These are phyloP conservation scores for Tetrapisispora fleetii DNA, from an alignment of 805 yeast species.

Conservation along the genomic window DNA sequence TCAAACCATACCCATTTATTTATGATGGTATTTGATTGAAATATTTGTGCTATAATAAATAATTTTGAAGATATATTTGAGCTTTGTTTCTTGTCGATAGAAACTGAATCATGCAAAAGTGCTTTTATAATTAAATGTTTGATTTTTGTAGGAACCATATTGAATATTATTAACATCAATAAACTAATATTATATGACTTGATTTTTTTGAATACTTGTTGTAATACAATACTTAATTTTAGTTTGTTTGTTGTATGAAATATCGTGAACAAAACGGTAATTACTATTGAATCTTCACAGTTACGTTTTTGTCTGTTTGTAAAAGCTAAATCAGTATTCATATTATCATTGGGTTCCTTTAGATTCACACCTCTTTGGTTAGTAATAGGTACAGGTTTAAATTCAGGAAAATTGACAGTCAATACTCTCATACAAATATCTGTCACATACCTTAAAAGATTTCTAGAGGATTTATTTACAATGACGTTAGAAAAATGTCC, in stretches of 20 bases:
- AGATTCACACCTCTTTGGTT: not conserved
- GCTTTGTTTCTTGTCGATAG: not conserved
- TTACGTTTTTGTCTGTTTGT: not conserved
- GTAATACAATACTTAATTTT: not conserved
- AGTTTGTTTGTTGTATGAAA: not conserved
- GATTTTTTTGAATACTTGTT: not conserved
- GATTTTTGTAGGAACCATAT: not conserved
- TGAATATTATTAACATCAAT: not conserved
- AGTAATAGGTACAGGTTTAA: not conserved
- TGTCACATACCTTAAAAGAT: not conserved
- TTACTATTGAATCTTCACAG: not conserved
- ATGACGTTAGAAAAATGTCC: slow-evolving; percentile 17
- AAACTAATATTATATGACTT: not conserved
- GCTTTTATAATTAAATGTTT: not conserved
- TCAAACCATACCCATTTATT: not conserved
- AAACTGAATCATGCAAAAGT: not conserved
- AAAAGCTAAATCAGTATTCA: too few species aligned
- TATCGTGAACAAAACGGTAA: not conserved
- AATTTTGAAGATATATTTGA: not conserved
- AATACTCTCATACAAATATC: slow-evolving; percentile 4
- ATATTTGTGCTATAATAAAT: not conserved
- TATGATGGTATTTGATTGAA: not conserved
- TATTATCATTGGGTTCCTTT: not conserved
- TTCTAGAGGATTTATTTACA: not conserved
- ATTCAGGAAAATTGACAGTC: slow-evolving; percentile 12